Base-by-base conservation (phyloP, 2,329 filamentous ascomycete genomes). In the Fusarium multiceps region DNA sequence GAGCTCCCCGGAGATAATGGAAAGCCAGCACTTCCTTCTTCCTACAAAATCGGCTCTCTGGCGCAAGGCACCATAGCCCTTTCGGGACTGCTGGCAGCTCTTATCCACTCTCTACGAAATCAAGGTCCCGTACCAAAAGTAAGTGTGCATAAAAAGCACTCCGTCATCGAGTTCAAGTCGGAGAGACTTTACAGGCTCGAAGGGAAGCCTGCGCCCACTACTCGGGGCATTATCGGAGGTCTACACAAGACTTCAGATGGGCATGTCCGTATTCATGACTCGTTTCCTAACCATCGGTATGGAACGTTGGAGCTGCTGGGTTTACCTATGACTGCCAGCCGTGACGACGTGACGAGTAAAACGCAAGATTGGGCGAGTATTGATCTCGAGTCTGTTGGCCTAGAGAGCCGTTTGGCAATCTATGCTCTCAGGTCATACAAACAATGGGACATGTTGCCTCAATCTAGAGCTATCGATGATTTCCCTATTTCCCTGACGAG, bases 361-460 rank as follows among this genome's bases (percentile, higher is more conserved):
- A 55, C 51, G 9, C 41, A 55, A 6, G 41, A 46, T 4, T 55
- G 51, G 51, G 40, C 51, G 7, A 55, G 51, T 13, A 55, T 55
- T 13, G 41, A 55, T 27, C 51, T 55, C 2, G 51, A 55, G 28
- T 27, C 28, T 46, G 41, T 46, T 6, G 51, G 41, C 4, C 20
- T 55, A 5, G 51, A 37, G 0, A 21, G 8, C 6, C 41, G 28
- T 9, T 16, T 55, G 28, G 41, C 41, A 1, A 55, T 55, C 13
- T 55, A 55, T 25, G 51, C 51, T 16, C 41, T 55, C 4, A 28
- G 51, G 3, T 46, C 51, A 0, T 55, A 37, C 16, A 28, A 28
- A 6, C 51, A 55, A 7, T 55, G 51, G 41, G 51, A 55, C 21
- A 55, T 34, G 51, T 6, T 55, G 13, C 51, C 51, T 12, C 51